A percentile compares a stretch with the other conserved stretches of the same genome.
Conservation (phyloP, 768 basidiomycete genomes). For the Artomyces pyxidatus region DNA sequence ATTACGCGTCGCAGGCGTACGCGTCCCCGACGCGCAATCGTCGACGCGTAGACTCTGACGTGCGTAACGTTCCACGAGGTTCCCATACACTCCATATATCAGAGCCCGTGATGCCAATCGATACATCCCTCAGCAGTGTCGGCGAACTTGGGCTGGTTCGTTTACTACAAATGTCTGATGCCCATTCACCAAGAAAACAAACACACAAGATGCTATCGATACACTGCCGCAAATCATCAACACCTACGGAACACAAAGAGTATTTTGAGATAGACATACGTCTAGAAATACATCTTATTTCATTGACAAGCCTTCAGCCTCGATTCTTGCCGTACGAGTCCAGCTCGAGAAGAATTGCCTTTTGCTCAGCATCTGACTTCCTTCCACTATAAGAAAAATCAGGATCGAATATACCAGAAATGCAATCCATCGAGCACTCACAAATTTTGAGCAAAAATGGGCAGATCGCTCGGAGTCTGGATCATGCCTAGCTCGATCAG, state of each 20-base stretch:
- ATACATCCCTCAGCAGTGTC: too few relatives aligned
- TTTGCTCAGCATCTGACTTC: constrained; percentile 19
- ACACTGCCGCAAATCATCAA: too few relatives aligned
- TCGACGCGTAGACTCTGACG: background rate
- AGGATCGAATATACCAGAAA: background rate
- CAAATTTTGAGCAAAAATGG: constrained; percentile 59
- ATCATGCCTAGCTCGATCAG: constrained; percentile 58
- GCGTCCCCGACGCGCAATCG: background rate
- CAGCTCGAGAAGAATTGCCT: constrained; percentile 17
- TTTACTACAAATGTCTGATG: too few relatives aligned
- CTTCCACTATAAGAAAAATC: constrained; percentile 10
- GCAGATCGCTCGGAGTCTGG: constrained; percentile 39
- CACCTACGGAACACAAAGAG: too few relatives aligned
- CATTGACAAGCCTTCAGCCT: background rate
- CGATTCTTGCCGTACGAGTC: constrained; percentile 11
- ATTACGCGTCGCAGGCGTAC: too few relatives aligned
- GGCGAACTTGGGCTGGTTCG: too few relatives aligned
- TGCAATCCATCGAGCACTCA: constrained; percentile 27
- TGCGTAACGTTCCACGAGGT: background rate
- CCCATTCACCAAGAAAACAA: too few relatives aligned
- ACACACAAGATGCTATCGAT: too few relatives aligned
- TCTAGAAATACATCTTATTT: too few relatives aligned
- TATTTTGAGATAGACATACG: background rate
- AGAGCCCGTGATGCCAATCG: background rate
- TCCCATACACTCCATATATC: background rate